Evolutionary conservation across 306 rosid species (phyloP).

Genomic region (Malus sylvestris): DNA sequence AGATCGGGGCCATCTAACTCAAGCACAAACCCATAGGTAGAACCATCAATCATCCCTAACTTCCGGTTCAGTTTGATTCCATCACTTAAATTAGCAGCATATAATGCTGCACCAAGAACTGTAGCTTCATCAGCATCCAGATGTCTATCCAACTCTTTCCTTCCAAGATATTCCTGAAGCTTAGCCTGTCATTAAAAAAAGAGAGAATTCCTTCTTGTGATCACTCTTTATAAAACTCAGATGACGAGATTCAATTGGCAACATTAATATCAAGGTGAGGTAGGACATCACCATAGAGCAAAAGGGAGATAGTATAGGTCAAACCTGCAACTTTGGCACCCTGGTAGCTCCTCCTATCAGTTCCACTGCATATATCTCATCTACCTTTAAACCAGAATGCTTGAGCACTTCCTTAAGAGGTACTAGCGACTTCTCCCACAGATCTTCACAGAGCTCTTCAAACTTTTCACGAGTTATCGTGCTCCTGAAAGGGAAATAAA

Average conservation of each 20-base stretch:
- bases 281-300: neutral
- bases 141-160: slow-evolving; percentile 88
- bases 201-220: neutral
- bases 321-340: slow-evolving; percentile 95
- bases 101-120: slow-evolving; percentile 85
- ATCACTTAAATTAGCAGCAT: slow-evolving; percentile 95
- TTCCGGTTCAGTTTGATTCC: slow-evolving; percentile 97
- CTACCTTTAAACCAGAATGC: slow-evolving; percentile 56
- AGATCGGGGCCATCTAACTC: slow-evolving; percentile 77
- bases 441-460: slow-evolving; percentile 86
- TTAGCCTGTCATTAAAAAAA: slow-evolving; percentile 51
- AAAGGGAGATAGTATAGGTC: slow-evolving; percentile 19
- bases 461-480: slow-evolving; percentile 87
- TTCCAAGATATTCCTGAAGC: slow-evolving; percentile 91
- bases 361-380: slow-evolving; percentile 82
- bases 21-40: slow-evolving; percentile 70
- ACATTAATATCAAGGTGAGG: neutral
- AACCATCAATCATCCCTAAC: slow-evolving; percentile 97
- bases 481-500: slow-evolving; percentile 49
- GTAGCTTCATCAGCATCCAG: slow-evolving; percentile 98
- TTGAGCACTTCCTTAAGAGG: slow-evolving; percentile 76
- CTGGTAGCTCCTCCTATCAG: slow-evolving; percentile 96
- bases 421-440: slow-evolving; percentile 80
- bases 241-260: neutral
- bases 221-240: neutral